A percentile compares a stretch with the other conserved stretches of the same genome.
Evolutionary conservation across 2,329 filamentous ascomycete species (phyloP).

Genomic region (Tolypocladium amazonense): DNA sequence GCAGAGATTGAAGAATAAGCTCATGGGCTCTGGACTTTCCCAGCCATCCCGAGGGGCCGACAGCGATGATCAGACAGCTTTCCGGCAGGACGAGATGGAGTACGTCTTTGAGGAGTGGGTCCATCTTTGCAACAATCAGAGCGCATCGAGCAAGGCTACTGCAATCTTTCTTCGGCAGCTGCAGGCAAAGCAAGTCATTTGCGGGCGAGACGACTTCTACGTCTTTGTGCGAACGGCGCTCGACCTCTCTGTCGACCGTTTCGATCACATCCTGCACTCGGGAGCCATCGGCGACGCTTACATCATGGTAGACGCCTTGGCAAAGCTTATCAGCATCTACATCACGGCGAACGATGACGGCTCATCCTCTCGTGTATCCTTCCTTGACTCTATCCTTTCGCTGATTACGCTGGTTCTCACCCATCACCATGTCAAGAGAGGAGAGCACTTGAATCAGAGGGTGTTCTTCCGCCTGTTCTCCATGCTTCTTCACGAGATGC

Average conservation of each 20-base stretch:
- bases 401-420: conserved; percentile 74
- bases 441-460: conserved; percentile 74
- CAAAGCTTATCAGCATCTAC: conserved; percentile 67
- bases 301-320: conserved; percentile 65
- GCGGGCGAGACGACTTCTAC: conserved; percentile 64
- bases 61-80: conserved; percentile 38
- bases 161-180: conserved; percentile 77
- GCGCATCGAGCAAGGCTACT: conserved; percentile 60
- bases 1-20: conserved; percentile 61
- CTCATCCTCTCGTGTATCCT: conserved; percentile 53
- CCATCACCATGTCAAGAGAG: conserved; percentile 71
- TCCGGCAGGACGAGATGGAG: conserved; percentile 73
- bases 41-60: conserved; percentile 32
- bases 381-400: conserved; percentile 68
- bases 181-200: conserved; percentile 62
- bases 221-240: conserved; percentile 73
- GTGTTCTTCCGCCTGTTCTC: conserved; percentile 89
- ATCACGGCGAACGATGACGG: conserved; percentile 61
- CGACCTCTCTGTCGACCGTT: conserved; percentile 67
- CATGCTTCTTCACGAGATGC: conserved; percentile 66
- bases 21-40: conserved; percentile 28
- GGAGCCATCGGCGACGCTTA: conserved; percentile 49
- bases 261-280: conserved; percentile 58
- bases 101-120: conserved; percentile 97
- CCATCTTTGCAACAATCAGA: conserved; percentile 66